These are phyloP conservation scores for Alternaria sp. DNA, from an alignment of 2,329 filamentous ascomycete genomes.

Conservation along the genomic window DNA sequence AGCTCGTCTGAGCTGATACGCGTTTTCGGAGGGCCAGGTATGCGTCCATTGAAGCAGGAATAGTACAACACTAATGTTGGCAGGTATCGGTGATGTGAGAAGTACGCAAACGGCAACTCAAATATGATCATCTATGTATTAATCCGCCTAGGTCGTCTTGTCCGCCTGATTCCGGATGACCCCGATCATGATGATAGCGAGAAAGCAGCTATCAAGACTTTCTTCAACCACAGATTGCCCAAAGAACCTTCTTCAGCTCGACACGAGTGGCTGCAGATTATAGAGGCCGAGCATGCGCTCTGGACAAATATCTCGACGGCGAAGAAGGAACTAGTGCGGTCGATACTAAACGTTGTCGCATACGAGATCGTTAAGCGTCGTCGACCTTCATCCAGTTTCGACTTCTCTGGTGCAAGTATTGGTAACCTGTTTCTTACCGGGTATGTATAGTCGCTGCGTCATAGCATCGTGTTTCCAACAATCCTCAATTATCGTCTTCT, in stretches of 20 bases:
- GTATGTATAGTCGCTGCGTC: slow-evolving; percentile 42
- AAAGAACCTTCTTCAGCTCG: slow-evolving; percentile 68
- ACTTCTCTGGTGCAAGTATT: slow-evolving; percentile 61
- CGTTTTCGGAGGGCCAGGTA: slow-evolving; percentile 92
- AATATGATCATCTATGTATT: neutral
- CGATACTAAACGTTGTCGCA: slow-evolving; percentile 60
- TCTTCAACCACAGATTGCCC: slow-evolving; percentile 89
- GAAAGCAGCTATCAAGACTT: slow-evolving; percentile 75
- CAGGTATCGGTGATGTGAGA: slow-evolving; percentile 75
- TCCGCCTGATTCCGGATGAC: slow-evolving; percentile 82
- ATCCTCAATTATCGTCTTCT: neutral
- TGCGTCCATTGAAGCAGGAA: slow-evolving; percentile 16
- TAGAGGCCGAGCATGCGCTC: slow-evolving; percentile 79
- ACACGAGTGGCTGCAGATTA: slow-evolving; percentile 84
- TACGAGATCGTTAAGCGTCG: slow-evolving; percentile 60
- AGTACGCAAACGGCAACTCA: slow-evolving; percentile 61
- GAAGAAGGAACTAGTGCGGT: slow-evolving; percentile 62
- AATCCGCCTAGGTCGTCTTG: slow-evolving; percentile 73
- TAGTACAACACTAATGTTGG: slow-evolving; percentile 5
- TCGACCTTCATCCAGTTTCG: slow-evolving; percentile 58
- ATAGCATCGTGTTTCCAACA: neutral
- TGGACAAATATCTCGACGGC: slow-evolving; percentile 68
- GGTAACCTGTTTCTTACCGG: slow-evolving; percentile 62
- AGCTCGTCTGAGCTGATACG: slow-evolving; percentile 93
- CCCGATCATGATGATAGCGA: slow-evolving; percentile 60